A percentile compares a stretch with the other conserved stretches of the same genome.
Conservation (phyloP, 495 filamentous ascomycete species). For the Terfezia boudieri region DNA sequence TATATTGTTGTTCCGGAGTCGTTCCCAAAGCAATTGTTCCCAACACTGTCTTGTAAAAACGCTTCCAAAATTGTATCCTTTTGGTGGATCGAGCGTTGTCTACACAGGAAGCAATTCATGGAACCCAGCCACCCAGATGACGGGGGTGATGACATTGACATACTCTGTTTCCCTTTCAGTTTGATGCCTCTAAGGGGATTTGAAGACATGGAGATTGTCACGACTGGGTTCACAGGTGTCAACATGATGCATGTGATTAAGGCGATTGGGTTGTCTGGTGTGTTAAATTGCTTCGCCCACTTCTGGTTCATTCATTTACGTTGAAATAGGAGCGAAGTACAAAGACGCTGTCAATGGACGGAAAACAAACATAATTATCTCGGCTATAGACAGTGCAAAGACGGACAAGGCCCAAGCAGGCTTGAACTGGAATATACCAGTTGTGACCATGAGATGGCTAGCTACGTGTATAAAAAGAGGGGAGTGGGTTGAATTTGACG, state of each 20-base stretch:
- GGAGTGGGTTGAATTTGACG: conserved; percentile 28
- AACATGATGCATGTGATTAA: conserved; percentile 67
- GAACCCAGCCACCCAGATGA: conserved; percentile 24
- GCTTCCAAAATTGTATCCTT: conserved; percentile 39
- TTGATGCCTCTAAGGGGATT: conserved; percentile 29
- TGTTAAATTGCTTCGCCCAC: conserved; percentile 1
- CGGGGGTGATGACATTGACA: background rate
- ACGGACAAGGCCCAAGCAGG: conserved; percentile 64
- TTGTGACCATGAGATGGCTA: conserved; percentile 61
- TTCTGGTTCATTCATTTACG: background rate
- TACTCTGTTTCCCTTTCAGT: background rate
- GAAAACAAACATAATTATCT: conserved; percentile 10
- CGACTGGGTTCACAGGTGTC: conserved; percentile 63
- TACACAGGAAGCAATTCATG: conserved; percentile 48
- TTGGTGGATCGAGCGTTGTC: conserved; percentile 79
- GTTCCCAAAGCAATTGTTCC: too few species aligned
- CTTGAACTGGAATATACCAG: conserved; percentile 45
- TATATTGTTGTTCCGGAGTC: too few species aligned
- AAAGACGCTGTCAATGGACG: conserved; percentile 9
- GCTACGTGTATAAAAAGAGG: conserved; percentile 49
- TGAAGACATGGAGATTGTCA: conserved; percentile 42
- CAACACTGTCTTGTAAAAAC: too few species aligned
- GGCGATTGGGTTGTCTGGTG: conserved; percentile 48
- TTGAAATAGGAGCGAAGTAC: conserved; percentile 10
- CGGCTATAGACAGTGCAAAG: conserved; percentile 22